phyloP scores from a whole-genome alignment of 2,329 filamentous ascomycete species.

The Diaporthe sp. region DNA sequence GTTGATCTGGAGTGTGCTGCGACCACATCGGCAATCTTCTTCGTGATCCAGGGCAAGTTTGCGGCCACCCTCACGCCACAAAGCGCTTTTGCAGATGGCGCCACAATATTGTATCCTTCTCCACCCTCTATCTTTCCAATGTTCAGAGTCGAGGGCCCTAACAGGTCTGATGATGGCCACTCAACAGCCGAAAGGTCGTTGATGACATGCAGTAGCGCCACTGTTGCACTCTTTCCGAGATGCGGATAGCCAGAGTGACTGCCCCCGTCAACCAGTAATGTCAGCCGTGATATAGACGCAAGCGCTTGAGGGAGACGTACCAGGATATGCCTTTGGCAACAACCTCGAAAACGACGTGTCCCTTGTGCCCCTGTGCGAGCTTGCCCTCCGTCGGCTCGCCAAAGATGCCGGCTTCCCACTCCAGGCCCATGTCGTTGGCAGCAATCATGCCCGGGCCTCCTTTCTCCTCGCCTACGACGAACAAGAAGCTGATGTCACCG shows the following conservation, averaged over 20 bases:
- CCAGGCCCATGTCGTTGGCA: slow-evolving; percentile 60
- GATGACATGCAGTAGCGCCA: slow-evolving; percentile 50
- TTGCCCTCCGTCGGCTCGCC: slow-evolving; percentile 82
- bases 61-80: slow-evolving; percentile 56
- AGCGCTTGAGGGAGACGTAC: not conserved
- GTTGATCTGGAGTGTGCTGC: slow-evolving; percentile 46
- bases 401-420: slow-evolving; percentile 76
- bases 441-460: slow-evolving; percentile 76
- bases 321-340: slow-evolving; percentile 72
- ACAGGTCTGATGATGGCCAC: slow-evolving; percentile 53
- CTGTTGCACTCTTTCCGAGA: slow-evolving; percentile 52
- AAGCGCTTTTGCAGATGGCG: slow-evolving; percentile 54
- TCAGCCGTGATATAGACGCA: not conserved
- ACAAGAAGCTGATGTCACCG: slow-evolving; percentile 59
- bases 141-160: slow-evolving; percentile 57
- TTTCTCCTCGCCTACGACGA: slow-evolving; percentile 77
- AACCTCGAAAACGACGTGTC: slow-evolving; percentile 71
- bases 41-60: slow-evolving; percentile 52
- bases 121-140: slow-evolving; percentile 56
- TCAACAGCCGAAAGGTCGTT: slow-evolving; percentile 49
- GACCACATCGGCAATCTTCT: slow-evolving; percentile 50
- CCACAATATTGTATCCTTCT: slow-evolving; percentile 56
- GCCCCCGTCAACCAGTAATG: not conserved
- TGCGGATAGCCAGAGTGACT: slow-evolving; percentile 55
- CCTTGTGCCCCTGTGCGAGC: slow-evolving; percentile 80